A percentile compares a stretch with the other conserved stretches of the same genome.
Evolutionary conservation across 2,329 filamentous ascomycete species (phyloP).

Genomic region (Colletotrichum sansevieriae): DNA sequence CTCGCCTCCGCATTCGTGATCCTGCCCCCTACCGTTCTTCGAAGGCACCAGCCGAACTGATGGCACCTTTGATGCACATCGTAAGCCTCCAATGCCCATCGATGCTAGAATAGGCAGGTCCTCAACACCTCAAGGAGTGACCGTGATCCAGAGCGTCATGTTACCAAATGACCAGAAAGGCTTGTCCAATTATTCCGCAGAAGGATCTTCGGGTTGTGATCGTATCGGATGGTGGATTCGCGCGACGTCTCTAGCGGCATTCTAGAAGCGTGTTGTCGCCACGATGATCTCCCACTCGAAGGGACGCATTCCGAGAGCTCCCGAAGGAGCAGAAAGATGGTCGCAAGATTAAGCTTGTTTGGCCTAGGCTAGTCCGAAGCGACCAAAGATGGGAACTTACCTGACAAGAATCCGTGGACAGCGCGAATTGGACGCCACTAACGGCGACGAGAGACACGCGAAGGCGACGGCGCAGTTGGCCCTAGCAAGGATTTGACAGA

Average conservation of each 20-base stretch:
- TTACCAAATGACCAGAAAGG: neutral
- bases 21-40: neutral
- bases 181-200: neutral
- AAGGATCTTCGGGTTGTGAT: neutral
- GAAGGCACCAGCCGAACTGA: neutral
- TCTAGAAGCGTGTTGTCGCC: constrained; percentile 14
- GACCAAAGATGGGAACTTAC: no score
- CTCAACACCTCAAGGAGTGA: neutral
- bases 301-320: no score
- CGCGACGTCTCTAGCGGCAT: neutral
- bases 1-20: constrained; percentile 11
- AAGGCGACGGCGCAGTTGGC: neutral
- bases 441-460: neutral
- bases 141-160: neutral
- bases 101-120: constrained; percentile 27
- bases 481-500: neutral
- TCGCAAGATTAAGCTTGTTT: no score
- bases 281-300: no score
- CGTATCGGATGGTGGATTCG: neutral
- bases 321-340: no score
- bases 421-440: constrained; percentile 14
- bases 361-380: no score
- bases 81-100: constrained; percentile 26
- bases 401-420: neutral
- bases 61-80: constrained; percentile 22